Evolutionary conservation across 768 basidiomycete species (phyloP).

Genomic region (Psilocybe cyanescens): DNA sequence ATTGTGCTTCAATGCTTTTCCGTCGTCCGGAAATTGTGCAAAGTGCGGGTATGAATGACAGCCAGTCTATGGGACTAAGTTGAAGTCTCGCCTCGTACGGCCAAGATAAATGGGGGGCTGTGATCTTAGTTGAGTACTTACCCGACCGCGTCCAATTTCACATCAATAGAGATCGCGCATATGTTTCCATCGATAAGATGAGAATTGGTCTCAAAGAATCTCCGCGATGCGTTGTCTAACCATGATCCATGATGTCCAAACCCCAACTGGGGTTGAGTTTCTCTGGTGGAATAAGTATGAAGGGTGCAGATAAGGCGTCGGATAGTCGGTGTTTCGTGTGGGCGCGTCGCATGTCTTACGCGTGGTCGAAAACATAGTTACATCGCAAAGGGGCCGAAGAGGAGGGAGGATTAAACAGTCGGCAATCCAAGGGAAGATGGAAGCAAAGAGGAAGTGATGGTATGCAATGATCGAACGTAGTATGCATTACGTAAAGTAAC

Average conservation of each 20-base stretch:
- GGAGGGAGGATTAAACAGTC: neutral
- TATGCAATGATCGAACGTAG: no score
- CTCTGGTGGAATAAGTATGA: neutral
- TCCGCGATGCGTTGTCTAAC: neutral
- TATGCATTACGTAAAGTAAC: no score
- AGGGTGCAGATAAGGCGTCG: neutral
- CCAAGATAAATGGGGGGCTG: neutral
- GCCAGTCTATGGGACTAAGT: neutral
- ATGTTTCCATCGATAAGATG: neutral
- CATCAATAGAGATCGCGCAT: neutral
- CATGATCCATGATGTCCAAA: no score
- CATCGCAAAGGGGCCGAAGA: neutral
- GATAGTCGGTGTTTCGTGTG: neutral
- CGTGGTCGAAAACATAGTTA: neutral
- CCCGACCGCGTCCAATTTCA: neutral
- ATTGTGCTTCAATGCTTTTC: neutral
- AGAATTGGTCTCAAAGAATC: neutral
- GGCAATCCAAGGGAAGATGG: neutral
- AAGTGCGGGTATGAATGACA: neutral
- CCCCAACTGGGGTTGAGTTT: neutral
- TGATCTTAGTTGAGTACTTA: neutral
- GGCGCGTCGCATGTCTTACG: neutral
- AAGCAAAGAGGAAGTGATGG: neutral
- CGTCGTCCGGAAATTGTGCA: neutral
- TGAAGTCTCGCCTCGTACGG: neutral